Percentiles rank a stretch among this genome's conserved stretches.
phyloP scores from a whole-genome alignment of 495 filamentous ascomycete genomes.

The Tetracladium marchalianum region DNA sequence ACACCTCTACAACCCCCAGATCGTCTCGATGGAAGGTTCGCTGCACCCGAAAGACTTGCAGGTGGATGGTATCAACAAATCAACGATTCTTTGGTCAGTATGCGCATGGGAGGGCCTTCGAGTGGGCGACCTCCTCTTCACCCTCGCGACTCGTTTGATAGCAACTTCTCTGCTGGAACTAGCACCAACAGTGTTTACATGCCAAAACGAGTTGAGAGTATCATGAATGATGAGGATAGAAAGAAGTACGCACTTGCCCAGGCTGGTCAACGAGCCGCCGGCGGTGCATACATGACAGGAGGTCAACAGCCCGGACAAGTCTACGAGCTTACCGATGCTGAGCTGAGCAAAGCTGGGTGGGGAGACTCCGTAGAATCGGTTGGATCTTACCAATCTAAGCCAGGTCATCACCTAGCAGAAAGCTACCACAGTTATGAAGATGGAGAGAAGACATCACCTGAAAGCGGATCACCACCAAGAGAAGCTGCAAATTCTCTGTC shows the following conservation, averaged over 20 bases:
- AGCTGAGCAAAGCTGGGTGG: constrained; percentile 35
- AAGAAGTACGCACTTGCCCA: constrained; percentile 61
- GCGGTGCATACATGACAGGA: constrained; percentile 37
- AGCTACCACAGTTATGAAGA: constrained; percentile 6
- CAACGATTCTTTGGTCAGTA: constrained; percentile 49
- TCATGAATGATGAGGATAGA: constrained; percentile 71
- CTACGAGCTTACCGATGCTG: constrained; percentile 42
- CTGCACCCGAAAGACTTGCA: constrained; percentile 46
- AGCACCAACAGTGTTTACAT: constrained; percentile 56
- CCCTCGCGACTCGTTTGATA: constrained; percentile 62
- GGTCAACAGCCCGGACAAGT: constrained; percentile 36
- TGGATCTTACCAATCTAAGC: constrained; percentile 9
- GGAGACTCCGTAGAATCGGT: constrained; percentile 30
- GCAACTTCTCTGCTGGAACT: constrained; percentile 49
- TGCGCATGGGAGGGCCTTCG: constrained; percentile 9
- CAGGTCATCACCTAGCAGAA: constrained; percentile 4
- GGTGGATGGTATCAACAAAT: constrained; percentile 53
- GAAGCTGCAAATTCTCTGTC: background rate
- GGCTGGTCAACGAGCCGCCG: constrained; percentile 44
- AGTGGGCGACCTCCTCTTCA: constrained; percentile 41
- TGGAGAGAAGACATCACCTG: constrained; percentile 1
- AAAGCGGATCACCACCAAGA: background rate
- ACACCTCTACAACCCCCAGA: constrained; percentile 61
- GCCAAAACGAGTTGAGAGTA: constrained; percentile 70
- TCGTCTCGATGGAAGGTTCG: constrained; percentile 62